These are phyloP conservation scores for Rutstroemia sp. DNA, from an alignment of 2,329 filamentous ascomycete species.

Conservation along the genomic window DNA sequence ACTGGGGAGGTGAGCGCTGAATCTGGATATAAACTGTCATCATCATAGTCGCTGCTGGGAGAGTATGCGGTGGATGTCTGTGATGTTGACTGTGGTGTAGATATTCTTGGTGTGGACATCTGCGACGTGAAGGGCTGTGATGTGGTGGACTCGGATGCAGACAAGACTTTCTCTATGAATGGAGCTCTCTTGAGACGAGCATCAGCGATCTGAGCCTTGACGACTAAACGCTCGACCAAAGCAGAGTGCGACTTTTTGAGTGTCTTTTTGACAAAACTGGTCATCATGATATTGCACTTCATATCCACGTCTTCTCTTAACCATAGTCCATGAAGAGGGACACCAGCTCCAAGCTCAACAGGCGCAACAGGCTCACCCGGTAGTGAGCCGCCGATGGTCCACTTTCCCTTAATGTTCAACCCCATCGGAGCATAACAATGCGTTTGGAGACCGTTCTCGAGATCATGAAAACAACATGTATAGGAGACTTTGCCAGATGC, in stretches of 20 bases:
- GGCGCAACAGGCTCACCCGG: slow-evolving; percentile 62
- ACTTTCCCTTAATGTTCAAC: slow-evolving; percentile 70
- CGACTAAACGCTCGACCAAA: slow-evolving; percentile 58
- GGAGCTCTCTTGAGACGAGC: slow-evolving; percentile 15
- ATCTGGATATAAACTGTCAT: not conserved
- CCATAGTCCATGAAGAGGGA: slow-evolving; percentile 64
- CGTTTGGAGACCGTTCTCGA: slow-evolving; percentile 67
- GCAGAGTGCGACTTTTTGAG: slow-evolving; percentile 67
- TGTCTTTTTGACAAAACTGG: slow-evolving; percentile 73
- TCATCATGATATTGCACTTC: slow-evolving; percentile 70
- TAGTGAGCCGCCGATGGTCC: slow-evolving; percentile 65
- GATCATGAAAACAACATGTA: slow-evolving; percentile 72
- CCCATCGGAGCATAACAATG: slow-evolving; percentile 79
- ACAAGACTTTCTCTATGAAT: slow-evolving; percentile 5
- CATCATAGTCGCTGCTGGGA: slow-evolving; percentile 9
- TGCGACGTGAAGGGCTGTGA: not conserved
- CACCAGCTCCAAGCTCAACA: slow-evolving; percentile 58
- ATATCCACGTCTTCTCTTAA: slow-evolving; percentile 82
- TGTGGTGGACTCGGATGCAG: not conserved
- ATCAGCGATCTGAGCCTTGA: slow-evolving; percentile 37
- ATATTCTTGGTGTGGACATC: not conserved
- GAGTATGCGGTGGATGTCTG: slow-evolving; percentile 6
- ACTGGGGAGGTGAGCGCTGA: not conserved
- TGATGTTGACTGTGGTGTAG: not conserved
- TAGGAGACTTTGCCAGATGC: slow-evolving; percentile 65